phyloP scores from a whole-genome alignment of 1,139 yeast genomes.

The Geotrichum carabidarum region DNA sequence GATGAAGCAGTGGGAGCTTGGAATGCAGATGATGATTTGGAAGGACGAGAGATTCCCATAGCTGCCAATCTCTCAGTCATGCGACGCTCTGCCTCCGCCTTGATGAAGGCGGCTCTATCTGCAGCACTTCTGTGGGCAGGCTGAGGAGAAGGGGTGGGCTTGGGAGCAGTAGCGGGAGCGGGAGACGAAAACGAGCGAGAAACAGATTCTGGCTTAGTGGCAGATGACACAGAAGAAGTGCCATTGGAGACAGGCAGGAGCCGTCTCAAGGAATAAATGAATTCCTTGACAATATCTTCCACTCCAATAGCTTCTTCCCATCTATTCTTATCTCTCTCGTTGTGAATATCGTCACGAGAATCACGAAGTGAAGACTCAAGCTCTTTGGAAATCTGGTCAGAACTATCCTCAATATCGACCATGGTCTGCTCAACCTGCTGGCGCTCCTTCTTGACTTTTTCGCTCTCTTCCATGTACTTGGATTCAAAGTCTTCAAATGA shows the following conservation, averaged over 20 bases:
- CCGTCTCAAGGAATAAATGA: conserved; percentile 53
- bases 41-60: conserved; percentile 59
- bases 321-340: conserved; percentile 56
- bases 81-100: conserved; percentile 84
- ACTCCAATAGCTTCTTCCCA: conserved; percentile 89
- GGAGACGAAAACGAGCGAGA: conserved; percentile 10
- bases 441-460: conserved; percentile 52
- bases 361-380: conserved; percentile 42
- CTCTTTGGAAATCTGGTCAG: conserved; percentile 64
- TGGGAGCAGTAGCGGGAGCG: conserved; percentile 20
- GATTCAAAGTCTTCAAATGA: conserved; percentile 51
- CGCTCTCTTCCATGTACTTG: conserved; percentile 52
- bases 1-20: conserved; percentile 24
- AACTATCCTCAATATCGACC: conserved; percentile 67
- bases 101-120: conserved; percentile 74
- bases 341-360: conserved; percentile 35
- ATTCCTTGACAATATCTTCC: conserved; percentile 57
- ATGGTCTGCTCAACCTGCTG: conserved; percentile 49
- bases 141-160: conserved; percentile 20
- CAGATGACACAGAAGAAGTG: conserved; percentile 13
- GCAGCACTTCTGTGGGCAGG: conserved; percentile 39
- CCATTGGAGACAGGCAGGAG: conserved; percentile 20
- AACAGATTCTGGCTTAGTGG: conserved; percentile 2
- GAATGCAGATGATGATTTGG: conserved; percentile 25
- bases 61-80: conserved; percentile 88